Evolutionary conservation across 345 rosid species (phyloP), one percentile per base, ranked within the genome.

Genomic region (Eucalyptus regnans): DNA sequence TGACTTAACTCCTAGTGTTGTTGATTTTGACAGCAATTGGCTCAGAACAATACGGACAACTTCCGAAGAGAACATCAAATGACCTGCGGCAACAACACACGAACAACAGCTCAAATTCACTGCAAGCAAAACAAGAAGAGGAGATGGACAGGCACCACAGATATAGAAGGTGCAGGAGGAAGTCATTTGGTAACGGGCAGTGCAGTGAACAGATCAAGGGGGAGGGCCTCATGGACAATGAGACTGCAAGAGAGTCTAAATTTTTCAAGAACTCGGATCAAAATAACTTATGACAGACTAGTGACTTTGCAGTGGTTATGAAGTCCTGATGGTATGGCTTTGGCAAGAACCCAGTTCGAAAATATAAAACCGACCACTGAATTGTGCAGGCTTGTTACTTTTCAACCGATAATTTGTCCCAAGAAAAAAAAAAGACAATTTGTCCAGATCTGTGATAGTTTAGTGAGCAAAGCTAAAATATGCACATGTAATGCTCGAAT

Each of bases 31-130:
- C 94, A n/a, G 98, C 99, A 10, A 95, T 92, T 13, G 96, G 94
- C 87, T 94, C 96, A 50, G 95, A 97, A 87, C 98, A 96, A 91
- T 94, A 95, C 4, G 98, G 97, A 88, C 99, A 96, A 66, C 95
- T 94, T 33, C 99, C 95, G 64, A 96, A 95, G 48, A 95, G 93
- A 90, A 96, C 95, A 93, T 97, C 93, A 88, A 92, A 96, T 88
- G 98, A 96, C 93, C 97, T 96, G 95, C 91, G 87, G 81, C 12
- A 4, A 90, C 41, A 31, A 51, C 41, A 50, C 54, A 20, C 5
- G 6, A 50, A 41, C 17, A 51, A n/a, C 62, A 86, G 83, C 23
- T 41, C 27, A 86, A 51, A 86, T 86, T 51, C 64, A 50, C 87
- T 13, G 37, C 44, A 56, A 50, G 62, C 16, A 50, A 50, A 86